Percentiles rank a stretch among this genome's conserved stretches.
Evolutionary conservation across 1,284 basidiomycete species (phyloP).

Genomic region (Pholiota adiposa): DNA sequence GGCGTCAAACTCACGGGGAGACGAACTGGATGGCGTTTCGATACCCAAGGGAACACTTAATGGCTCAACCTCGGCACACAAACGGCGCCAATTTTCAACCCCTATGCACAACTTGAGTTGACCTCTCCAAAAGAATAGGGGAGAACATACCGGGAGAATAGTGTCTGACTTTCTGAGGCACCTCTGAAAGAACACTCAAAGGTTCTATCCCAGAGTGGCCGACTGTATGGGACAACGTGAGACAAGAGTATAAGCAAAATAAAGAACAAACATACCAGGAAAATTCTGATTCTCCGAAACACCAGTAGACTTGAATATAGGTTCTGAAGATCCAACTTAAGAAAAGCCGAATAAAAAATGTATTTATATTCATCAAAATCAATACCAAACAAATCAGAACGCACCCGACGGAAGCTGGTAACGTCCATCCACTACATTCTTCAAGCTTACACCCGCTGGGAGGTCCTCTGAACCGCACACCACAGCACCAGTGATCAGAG

Average conservation of each 20-base stretch:
- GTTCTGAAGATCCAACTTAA: neutral
- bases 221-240: neutral
- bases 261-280: neutral
- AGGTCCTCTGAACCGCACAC: neutral
- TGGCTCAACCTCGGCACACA: conserved; percentile 6
- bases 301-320: neutral
- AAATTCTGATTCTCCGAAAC: neutral
- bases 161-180: neutral
- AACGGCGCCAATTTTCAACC: neutral
- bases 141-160: conserved; percentile 7
- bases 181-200: conserved; percentile 1
- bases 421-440: conserved; percentile 1
- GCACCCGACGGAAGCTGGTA: neutral
- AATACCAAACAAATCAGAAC: neutral
- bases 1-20: neutral
- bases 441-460: neutral
- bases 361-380: neutral
- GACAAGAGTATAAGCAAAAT: neutral
- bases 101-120: neutral
- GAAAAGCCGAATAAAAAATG: neutral
- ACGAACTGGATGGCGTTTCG: neutral
- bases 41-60: neutral
- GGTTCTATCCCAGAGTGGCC: neutral
- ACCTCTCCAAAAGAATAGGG: neutral
- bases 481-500: neutral